Evolutionary conservation across 306 rosid species (phyloP).

Genomic region (Medicago truncatula): DNA sequence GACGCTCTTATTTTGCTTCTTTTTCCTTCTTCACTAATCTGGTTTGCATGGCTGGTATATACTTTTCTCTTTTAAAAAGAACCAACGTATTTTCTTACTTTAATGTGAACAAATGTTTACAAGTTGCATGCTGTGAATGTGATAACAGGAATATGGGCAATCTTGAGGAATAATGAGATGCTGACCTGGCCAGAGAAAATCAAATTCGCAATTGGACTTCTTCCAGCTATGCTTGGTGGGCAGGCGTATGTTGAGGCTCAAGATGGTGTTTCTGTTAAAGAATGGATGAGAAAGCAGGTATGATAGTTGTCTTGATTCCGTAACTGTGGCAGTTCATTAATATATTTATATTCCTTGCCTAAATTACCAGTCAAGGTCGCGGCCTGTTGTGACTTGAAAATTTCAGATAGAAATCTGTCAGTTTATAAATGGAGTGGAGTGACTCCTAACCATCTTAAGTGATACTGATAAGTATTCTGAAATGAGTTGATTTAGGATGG

Average conservation of each 20-base stretch:
- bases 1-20: neutral
- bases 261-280: constrained; percentile 81
- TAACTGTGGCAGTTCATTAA: constrained; percentile 15
- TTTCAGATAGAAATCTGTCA: constrained; percentile 12
- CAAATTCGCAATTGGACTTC: constrained; percentile 92
- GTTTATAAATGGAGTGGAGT: constrained; percentile 28
- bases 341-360: constrained; percentile 18
- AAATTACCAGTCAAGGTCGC: constrained; percentile 3
- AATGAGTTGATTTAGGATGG: neutral
- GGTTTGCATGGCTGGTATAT: constrained; percentile 28
- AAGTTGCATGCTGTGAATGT: constrained; percentile 34
- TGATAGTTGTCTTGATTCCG: constrained; percentile 22
- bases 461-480: neutral
- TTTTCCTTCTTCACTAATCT: neutral
- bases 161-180: constrained; percentile 95
- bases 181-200: constrained; percentile 97
- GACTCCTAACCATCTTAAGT: constrained; percentile 6
- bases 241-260: constrained; percentile 96
- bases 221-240: constrained; percentile 97
- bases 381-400: constrained; percentile 18
- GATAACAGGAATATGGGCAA: constrained; percentile 90
- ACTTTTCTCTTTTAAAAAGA: constrained; percentile 21
- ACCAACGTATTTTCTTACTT: constrained; percentile 19
- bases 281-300: constrained; percentile 98
- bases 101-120: constrained; percentile 20